phyloP scores from a whole-genome alignment of 257 asterid species.

The Solanum gandarillasii region DNA sequence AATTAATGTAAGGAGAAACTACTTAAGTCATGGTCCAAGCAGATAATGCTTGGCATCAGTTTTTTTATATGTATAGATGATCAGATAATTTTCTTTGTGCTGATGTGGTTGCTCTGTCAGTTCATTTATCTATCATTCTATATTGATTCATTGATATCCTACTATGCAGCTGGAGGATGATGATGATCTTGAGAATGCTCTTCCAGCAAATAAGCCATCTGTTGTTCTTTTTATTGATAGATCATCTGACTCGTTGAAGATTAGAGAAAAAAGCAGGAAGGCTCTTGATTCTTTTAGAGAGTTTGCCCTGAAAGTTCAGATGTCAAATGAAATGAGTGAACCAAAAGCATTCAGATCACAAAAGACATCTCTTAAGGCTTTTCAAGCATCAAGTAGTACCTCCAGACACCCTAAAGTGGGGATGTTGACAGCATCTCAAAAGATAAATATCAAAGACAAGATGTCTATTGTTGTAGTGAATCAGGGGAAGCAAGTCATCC shows the following conservation, averaged over 20 bases:
- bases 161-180: conserved; percentile 61
- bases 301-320: conserved; percentile 40
- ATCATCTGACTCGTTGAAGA: conserved; percentile 49
- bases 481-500: conserved; percentile 56
- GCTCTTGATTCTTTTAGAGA: conserved; percentile 71
- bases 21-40: neutral
- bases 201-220: conserved; percentile 64
- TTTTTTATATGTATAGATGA: neutral
- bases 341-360: conserved; percentile 21
- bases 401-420: conserved; percentile 34
- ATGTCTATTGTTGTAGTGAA: conserved; percentile 50
- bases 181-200: conserved; percentile 41
- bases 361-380: conserved; percentile 16
- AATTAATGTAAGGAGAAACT: neutral
- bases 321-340: conserved; percentile 24
- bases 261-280: conserved; percentile 50
- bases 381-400: conserved; percentile 25
- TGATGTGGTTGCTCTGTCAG: neutral
- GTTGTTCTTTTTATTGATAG: conserved; percentile 85
- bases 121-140: neutral
- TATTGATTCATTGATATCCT: conserved; percentile 7
- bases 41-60: neutral
- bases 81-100: neutral
- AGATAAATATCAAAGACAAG: conserved; percentile 42
- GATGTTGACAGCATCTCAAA: conserved; percentile 34